Evolutionary conservation across 306 rosid genomes (phyloP).

Genomic region (Ceratonia siliqua): DNA sequence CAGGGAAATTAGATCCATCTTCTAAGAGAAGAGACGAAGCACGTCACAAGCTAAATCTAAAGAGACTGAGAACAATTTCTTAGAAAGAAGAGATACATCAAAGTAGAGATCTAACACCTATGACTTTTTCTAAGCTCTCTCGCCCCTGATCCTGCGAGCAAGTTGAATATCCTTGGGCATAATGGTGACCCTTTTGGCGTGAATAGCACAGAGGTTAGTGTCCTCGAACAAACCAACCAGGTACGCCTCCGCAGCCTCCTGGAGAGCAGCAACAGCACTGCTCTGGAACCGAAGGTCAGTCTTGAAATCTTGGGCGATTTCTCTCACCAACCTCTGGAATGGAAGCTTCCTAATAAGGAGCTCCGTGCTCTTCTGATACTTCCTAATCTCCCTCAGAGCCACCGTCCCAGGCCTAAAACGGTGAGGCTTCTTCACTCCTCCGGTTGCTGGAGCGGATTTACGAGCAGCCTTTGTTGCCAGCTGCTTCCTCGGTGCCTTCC

Average conservation of each 20-base stretch:
- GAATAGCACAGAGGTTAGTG: background rate
- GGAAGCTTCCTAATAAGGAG: background rate
- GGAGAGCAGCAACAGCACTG: background rate
- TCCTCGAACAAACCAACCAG: constrained; percentile 2
- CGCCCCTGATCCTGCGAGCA: constrained; percentile 3
- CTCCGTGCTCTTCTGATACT: constrained; percentile 5
- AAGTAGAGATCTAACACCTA: background rate
- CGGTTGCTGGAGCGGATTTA: background rate
- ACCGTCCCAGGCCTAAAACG: background rate
- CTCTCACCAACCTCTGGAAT: background rate
- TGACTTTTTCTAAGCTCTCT: background rate
- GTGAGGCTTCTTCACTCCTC: constrained; percentile 2
- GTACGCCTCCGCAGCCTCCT: background rate
- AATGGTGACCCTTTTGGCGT: constrained; percentile 4
- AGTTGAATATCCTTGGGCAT: constrained; percentile 7
- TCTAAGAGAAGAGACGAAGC: background rate
- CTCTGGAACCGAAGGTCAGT: constrained; percentile 1
- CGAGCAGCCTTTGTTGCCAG: background rate
- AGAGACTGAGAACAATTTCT: background rate
- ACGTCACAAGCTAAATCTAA: background rate
- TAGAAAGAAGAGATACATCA: background rate
- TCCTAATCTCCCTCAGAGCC: constrained; percentile 9
- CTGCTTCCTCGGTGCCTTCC: constrained; percentile 6
- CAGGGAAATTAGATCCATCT: background rate
- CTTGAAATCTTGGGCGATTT: background rate